A percentile compares a stretch with the other conserved stretches of the same genome.
Conservation (phyloP, 306 rosid genomes). For the Styphnolobium japonicum region DNA sequence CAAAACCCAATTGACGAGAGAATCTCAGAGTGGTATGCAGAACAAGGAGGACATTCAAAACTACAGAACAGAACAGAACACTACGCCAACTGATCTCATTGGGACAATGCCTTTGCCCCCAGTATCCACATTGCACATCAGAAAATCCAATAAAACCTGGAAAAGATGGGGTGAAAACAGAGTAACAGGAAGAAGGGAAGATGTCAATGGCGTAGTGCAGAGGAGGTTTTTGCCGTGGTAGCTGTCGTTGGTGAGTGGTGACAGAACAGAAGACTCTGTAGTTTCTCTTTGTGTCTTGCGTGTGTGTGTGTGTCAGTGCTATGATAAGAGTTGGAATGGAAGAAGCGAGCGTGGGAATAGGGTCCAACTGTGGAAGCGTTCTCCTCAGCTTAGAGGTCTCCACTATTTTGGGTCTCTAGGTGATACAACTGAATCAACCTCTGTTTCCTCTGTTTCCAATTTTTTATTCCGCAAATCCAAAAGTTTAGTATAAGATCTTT, state of each 20-base stretch:
- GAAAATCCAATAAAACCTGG: not conserved
- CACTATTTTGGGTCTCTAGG: not conserved
- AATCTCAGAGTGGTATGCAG: not conserved
- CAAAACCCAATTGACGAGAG: not conserved
- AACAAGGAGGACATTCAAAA: not conserved
- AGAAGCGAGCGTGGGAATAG: slow-evolving; percentile 29
- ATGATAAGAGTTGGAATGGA: not conserved
- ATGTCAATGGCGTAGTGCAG: too few relatives aligned
- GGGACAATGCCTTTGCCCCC: not conserved
- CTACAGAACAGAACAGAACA: slow-evolving; percentile 12
- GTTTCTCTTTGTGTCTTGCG: not conserved
- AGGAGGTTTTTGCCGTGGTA: not conserved
- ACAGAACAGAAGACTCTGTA: not conserved
- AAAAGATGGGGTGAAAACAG: not conserved
- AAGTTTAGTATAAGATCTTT: too few relatives aligned
- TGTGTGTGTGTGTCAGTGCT: not conserved
- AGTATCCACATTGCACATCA: not conserved
- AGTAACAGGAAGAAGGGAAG: too few relatives aligned
- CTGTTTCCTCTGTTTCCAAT: not conserved
- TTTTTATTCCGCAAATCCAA: too few relatives aligned
- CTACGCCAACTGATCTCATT: not conserved
- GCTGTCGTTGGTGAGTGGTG: not conserved
- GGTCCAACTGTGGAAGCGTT: slow-evolving; percentile 41
- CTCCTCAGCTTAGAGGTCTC: not conserved
- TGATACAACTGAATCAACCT: not conserved